Percentiles rank a stretch among this genome's conserved stretches.
These are phyloP conservation scores for Stephania cephalantha DNA, from an alignment of 164 flowering plant genomes.

Conservation along the genomic window DNA sequence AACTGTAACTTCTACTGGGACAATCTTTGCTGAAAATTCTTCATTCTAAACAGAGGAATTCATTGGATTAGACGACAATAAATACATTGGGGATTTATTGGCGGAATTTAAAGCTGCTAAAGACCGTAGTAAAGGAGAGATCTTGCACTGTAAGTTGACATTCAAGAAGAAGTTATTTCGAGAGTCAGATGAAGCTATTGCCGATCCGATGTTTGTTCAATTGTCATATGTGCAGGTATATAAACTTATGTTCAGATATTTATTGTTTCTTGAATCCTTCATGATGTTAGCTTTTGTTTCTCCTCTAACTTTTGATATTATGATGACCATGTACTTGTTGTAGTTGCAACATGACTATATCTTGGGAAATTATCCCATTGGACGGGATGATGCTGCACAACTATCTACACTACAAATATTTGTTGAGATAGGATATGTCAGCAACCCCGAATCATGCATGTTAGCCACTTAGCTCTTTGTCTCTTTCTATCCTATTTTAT, in stretches of 20 bases:
- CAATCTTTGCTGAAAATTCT: conserved; percentile 9
- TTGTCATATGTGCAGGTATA: conserved; percentile 92
- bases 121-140: conserved; percentile 93
- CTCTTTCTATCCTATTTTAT: conserved; percentile 1
- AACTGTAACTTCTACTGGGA: neutral
- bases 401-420: conserved; percentile 92
- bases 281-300: neutral
- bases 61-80: conserved; percentile 89
- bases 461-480: conserved; percentile 31
- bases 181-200: conserved; percentile 91
- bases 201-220: conserved; percentile 94
- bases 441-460: conserved; percentile 78
- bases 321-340: conserved; percentile 15
- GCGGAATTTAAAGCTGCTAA: conserved; percentile 92
- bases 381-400: conserved; percentile 96
- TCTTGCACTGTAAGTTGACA: conserved; percentile 80
- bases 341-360: conserved; percentile 99
- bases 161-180: conserved; percentile 92
- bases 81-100: conserved; percentile 89
- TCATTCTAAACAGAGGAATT: conserved; percentile 65
- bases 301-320: conserved; percentile 1
- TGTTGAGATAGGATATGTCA: conserved; percentile 82
- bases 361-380: conserved; percentile 97
- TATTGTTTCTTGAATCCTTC: neutral
- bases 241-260: conserved; percentile 3